Conservation (phyloP, 2,329 filamentous ascomycete genomes). For the Fusarium metavorans region DNA sequence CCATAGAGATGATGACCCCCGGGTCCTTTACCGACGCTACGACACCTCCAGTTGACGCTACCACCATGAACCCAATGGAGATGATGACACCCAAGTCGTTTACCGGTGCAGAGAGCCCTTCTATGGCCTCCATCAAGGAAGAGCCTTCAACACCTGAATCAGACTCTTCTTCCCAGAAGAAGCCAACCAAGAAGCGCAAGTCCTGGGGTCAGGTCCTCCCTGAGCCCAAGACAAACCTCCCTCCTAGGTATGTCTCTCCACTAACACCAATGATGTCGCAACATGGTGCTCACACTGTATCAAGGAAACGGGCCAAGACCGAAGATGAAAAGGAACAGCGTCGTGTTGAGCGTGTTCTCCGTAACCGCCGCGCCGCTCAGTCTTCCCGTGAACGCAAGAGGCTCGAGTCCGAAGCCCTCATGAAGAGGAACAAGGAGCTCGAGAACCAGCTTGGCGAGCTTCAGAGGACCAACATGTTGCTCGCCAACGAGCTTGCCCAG, state of each 20-base stretch:
- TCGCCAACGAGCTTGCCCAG: conserved; percentile 64
- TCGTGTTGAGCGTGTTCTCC: conserved; percentile 94
- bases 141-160: conserved; percentile 42
- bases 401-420: conserved; percentile 86
- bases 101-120: conserved; percentile 45
- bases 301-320: conserved; percentile 95
- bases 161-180: conserved; percentile 66
- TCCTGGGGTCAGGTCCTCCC: conserved; percentile 98
- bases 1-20: conserved; percentile 2
- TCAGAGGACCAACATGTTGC: conserved; percentile 63
- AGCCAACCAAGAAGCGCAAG: conserved; percentile 91
- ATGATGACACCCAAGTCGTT: conserved; percentile 63
- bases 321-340: conserved; percentile 99
- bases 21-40: conserved; percentile 58
- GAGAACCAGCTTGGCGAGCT: conserved; percentile 72
- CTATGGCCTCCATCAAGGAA: conserved; percentile 25
- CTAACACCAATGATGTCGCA: background rate
- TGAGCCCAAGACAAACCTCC: conserved; percentile 95
- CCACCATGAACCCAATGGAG: conserved; percentile 59
- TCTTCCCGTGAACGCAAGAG: conserved; percentile 96
- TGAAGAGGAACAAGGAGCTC: conserved; percentile 78
- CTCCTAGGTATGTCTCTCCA: conserved; percentile 75
- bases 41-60: conserved; percentile 43
- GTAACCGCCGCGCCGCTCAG: conserved; percentile 95
- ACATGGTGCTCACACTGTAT: conserved; percentile 41